Evolutionary conservation across 1,284 basidiomycete species (phyloP).

Genomic region (Mycena citricolor): DNA sequence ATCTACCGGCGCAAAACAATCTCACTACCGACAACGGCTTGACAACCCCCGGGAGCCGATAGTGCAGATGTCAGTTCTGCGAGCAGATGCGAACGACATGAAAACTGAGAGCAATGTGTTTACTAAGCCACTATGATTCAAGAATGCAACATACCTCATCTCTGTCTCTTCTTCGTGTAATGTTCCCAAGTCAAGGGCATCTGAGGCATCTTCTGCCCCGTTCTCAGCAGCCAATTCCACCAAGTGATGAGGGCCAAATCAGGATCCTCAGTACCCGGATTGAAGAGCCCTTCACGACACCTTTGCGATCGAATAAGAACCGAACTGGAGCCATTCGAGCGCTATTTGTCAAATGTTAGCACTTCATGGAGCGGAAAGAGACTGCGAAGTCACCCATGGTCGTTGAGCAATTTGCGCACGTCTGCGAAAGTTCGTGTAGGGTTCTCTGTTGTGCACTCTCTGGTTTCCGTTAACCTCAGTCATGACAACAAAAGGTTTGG

Average conservation of each 20-base stretch:
- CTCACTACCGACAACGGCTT: slow-evolving; percentile 53
- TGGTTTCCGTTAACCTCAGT: no score
- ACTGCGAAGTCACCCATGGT: slow-evolving; percentile 47
- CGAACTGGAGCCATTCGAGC: slow-evolving; percentile 71
- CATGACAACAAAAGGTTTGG: no score
- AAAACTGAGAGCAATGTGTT: no score
- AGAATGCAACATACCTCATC: slow-evolving; percentile 40
- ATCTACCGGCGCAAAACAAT: slow-evolving; percentile 53
- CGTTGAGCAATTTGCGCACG: slow-evolving; percentile 60
- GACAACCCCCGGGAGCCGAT: slow-evolving; percentile 32
- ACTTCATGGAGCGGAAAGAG: slow-evolving; percentile 4
- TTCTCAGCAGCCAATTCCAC: slow-evolving; percentile 50
- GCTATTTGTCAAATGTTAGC: slow-evolving; percentile 41
- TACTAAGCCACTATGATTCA: no score
- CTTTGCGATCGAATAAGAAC: slow-evolving; percentile 76
- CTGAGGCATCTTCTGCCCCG: slow-evolving; percentile 60
- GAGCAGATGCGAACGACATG: slow-evolving; percentile 51
- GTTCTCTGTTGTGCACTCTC: slow-evolving; percentile 80
- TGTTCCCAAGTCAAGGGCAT: no score
- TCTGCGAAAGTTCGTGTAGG: slow-evolving; percentile 66
- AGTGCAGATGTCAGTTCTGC: slow-evolving; percentile 45
- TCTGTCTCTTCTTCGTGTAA: slow-evolving; percentile 31
- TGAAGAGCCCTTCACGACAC: slow-evolving; percentile 57
- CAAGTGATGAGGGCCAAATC: slow-evolving; percentile 42
- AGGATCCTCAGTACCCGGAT: slow-evolving; percentile 44